These are phyloP conservation scores for Phytophthora tentaculata DNA, from an alignment of 352 stramenopile species.

Conservation along the genomic window DNA sequence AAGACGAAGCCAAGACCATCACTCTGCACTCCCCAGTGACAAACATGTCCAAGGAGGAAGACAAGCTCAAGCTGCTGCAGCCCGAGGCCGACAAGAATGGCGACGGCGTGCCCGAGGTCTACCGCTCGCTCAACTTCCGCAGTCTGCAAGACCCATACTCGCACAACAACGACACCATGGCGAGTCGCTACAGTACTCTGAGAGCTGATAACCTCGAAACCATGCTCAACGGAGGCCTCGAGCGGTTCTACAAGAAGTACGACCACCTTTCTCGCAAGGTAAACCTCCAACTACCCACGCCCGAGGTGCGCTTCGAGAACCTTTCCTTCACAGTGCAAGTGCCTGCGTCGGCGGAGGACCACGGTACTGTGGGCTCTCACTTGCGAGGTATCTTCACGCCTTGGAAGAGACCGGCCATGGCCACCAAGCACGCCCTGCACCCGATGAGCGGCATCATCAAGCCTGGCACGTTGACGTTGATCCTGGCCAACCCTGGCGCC, in stretches of 20 bases:
- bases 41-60: too few species aligned
- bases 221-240: constrained; percentile 69
- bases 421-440: constrained; percentile 60
- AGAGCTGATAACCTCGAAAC: constrained; percentile 70
- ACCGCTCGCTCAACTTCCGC: constrained; percentile 70
- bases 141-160: constrained; percentile 80
- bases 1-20: too few species aligned
- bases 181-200: constrained; percentile 48
- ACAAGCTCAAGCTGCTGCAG: constrained; percentile 29
- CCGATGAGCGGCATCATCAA: constrained; percentile 90
- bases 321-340: constrained; percentile 52
- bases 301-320: constrained; percentile 82
- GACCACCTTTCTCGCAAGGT: constrained; percentile 72
- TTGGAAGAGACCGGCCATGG: constrained; percentile 51
- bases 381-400: constrained; percentile 51
- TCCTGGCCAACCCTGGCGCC: constrained; percentile 75
- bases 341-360: constrained; percentile 39
- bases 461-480: constrained; percentile 54
- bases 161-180: constrained; percentile 39
- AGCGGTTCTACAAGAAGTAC: constrained; percentile 88
- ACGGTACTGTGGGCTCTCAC: constrained; percentile 65
- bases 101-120: constrained; percentile 62
- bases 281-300: constrained; percentile 43
- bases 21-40: too few species aligned
- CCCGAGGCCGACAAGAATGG: constrained; percentile 31